Evolutionary conservation across 2,329 filamentous ascomycete genomes (phyloP).

Genomic region (Bipolaris gigantea): DNA sequence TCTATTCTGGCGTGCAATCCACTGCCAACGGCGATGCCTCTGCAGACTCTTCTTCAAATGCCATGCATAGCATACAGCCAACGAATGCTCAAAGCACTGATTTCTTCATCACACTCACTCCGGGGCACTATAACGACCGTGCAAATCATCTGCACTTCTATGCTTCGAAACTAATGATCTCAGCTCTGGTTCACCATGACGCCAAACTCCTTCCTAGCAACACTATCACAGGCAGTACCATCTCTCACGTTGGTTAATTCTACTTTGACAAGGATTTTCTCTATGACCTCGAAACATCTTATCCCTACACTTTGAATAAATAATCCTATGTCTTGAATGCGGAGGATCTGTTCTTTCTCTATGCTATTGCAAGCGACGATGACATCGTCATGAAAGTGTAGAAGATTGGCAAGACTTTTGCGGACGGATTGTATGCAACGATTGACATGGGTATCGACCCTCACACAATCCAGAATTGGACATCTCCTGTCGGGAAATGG

Average conservation of each 20-base stretch:
- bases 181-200: constrained; percentile 44
- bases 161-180: neutral
- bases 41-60: constrained; percentile 39
- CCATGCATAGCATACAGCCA: constrained; percentile 53
- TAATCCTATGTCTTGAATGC: constrained; percentile 53
- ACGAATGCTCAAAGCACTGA: constrained; percentile 54
- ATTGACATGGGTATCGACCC: constrained; percentile 41
- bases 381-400: constrained; percentile 63
- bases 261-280: constrained; percentile 66
- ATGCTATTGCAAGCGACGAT: constrained; percentile 52
- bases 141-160: constrained; percentile 35
- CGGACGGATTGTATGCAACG: constrained; percentile 36
- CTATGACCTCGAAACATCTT: constrained; percentile 51
- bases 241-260: constrained; percentile 65
- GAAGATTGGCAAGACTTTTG: constrained; percentile 52
- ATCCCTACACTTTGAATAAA: constrained; percentile 51
- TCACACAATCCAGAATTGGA: constrained; percentile 25
- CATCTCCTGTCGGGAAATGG: constrained; percentile 37
- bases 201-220: constrained; percentile 52
- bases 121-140: constrained; percentile 46
- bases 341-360: constrained; percentile 54
- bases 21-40: constrained; percentile 38
- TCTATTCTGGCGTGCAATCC: constrained; percentile 53
- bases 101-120: constrained; percentile 53
- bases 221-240: constrained; percentile 54